phyloP scores from a whole-genome alignment of 192 early-diverging fungal species.

The Mortierella claussenii region DNA sequence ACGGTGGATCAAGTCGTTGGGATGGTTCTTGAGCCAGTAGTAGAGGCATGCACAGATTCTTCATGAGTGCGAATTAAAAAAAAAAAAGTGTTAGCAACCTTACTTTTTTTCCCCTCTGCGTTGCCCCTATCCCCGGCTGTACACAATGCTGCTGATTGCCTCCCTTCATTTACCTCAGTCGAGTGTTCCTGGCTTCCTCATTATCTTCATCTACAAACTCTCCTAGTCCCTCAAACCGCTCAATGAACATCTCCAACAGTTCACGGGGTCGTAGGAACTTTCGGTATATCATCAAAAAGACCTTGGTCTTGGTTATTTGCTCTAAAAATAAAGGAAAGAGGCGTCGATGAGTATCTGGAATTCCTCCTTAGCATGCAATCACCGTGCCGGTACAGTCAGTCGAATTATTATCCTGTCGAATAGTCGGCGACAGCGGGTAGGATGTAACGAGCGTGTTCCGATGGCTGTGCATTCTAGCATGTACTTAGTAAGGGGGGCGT shows the following conservation, averaged over 20 bases:
- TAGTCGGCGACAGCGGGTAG: too few species aligned
- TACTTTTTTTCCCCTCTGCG: too few species aligned
- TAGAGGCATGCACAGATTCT: conserved; percentile 37
- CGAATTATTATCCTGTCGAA: too few species aligned
- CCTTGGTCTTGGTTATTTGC: conserved; percentile 35
- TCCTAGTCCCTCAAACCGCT: conserved; percentile 39
- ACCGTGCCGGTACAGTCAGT: too few species aligned
- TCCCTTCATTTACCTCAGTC: conserved; percentile 19
- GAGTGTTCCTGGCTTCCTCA: conserved; percentile 26
- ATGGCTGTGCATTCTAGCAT: too few species aligned
- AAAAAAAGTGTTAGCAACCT: too few species aligned
- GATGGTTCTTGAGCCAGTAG: conserved; percentile 48
- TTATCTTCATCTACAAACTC: conserved; percentile 37
- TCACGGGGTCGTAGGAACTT: conserved; percentile 50
- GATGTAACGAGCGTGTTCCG: too few species aligned
- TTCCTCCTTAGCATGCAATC: too few species aligned
- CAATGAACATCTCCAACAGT: conserved; percentile 47
- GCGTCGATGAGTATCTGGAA: neutral
- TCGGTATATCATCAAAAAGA: conserved; percentile 45
- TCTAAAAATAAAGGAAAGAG: conserved; percentile 28
- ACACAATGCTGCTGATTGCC: too few species aligned
- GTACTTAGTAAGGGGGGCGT: too few species aligned
- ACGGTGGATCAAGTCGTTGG: conserved; percentile 53
- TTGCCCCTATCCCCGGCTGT: too few species aligned
- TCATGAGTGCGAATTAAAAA: neutral